Evolutionary conservation across 2,329 filamentous ascomycete species (phyloP).

Genomic region (Cladophialophora chaetospira): DNA sequence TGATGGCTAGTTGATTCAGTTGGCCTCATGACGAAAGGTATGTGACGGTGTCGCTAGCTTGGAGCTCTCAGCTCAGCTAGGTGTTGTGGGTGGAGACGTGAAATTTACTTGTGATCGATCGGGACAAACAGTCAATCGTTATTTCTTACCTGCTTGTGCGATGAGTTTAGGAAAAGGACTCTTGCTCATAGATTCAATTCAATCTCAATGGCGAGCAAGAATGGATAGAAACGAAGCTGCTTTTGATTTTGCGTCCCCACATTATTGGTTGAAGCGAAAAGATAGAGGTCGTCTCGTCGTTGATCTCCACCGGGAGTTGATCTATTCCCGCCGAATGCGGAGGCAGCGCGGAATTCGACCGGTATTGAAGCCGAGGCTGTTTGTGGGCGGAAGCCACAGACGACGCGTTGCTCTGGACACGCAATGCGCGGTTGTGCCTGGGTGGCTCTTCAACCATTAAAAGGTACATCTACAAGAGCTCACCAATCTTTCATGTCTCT

Average conservation of each 20-base stretch:
- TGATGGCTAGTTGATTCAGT: constrained; percentile 28
- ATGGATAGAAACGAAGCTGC: not conserved
- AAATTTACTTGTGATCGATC: no score
- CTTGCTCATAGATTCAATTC: not conserved
- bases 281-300: constrained; percentile 1
- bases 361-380: not conserved
- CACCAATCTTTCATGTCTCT: not conserved
- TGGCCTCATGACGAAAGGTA: constrained; percentile 24
- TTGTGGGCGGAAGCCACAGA: not conserved
- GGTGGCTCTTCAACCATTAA: not conserved
- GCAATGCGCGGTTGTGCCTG: not conserved
- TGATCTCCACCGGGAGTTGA: constrained; percentile 24
- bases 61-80: no score
- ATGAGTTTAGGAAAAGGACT: not conserved
- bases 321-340: constrained; percentile 16
- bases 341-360: constrained; percentile 6
- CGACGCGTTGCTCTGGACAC: not conserved
- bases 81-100: no score
- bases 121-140: no score
- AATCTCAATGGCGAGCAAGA: not conserved
- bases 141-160: not conserved
- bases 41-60: not conserved
- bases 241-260: not conserved
- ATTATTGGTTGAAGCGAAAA: not conserved
- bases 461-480: not conserved